Evolutionary conservation across 768 basidiomycete species (phyloP).

Genomic region (Pleurotus tuoliensis): DNA sequence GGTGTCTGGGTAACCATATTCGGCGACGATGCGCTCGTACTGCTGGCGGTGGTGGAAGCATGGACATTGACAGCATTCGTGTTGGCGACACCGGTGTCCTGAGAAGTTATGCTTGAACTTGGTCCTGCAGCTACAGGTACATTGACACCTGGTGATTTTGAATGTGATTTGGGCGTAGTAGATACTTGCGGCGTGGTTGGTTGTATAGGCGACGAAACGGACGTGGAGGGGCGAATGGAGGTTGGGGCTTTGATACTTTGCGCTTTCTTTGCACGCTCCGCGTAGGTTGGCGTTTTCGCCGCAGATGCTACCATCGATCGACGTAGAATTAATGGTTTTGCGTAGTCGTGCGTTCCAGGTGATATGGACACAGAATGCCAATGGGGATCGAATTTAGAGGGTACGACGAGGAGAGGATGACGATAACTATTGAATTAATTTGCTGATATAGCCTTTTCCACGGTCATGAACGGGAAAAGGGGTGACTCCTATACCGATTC

Average conservation of each 20-base stretch:
- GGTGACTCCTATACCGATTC: too few species aligned
- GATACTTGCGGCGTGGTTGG: conserved; percentile 6
- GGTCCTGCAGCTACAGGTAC: conserved; percentile 4
- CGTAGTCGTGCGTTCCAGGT: too few species aligned
- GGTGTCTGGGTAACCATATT: not conserved
- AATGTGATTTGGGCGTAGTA: conserved; percentile 4
- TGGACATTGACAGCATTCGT: conserved; percentile 9
- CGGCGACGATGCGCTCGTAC: not conserved
- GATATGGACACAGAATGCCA: too few species aligned
- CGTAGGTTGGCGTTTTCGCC: conserved; percentile 37
- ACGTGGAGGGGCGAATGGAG: conserved; percentile 11
- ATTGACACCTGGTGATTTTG: conserved; percentile 5
- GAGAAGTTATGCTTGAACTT: not conserved
- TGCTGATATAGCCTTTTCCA: too few species aligned
- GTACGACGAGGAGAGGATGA: too few species aligned
- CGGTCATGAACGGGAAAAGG: too few species aligned
- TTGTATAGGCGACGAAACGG: conserved; percentile 6
- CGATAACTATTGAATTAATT: too few species aligned
- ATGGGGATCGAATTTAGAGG: too few species aligned
- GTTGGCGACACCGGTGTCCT: not conserved
- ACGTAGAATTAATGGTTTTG: not conserved
- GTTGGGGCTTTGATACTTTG: conserved; percentile 30
- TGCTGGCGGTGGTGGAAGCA: conserved; percentile 11
- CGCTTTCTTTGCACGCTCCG: conserved; percentile 49
- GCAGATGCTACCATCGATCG: conserved; percentile 6